Base-by-base conservation (phyloP, 2,329 filamentous ascomycete species). In the Colletotrichum sp. region DNA sequence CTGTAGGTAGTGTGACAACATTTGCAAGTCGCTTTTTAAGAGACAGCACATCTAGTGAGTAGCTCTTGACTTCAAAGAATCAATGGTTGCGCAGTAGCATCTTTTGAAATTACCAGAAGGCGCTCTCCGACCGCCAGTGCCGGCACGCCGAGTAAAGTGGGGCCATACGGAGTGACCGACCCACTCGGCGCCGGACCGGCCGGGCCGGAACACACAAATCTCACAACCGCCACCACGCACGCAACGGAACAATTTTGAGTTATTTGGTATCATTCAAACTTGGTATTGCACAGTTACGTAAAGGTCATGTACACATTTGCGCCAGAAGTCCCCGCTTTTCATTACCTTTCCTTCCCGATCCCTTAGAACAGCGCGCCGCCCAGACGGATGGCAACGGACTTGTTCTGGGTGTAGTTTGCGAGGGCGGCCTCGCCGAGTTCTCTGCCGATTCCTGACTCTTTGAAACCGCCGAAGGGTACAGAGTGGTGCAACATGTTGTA, bases 401-500 rank as follows among this genome's bases (percentile, higher is more conserved):
- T 95, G 83, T 87, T 91, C 83, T 94, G 90, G 15, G 91, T 93
- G 84, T 94, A 95, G 86, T 93, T 93, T 57, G 88, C 86, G 72
- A 95, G 84, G 3, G 92, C 93, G 59, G 90, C 91, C 87, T 94
- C 92, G 77, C 93, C 93, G 6, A 94, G 87, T 84, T 98, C 95
- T 72, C 94, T 92, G 60, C 95, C 95, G 73, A 96, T 94, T 77
- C 95, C 95, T 30, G 88, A 92, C 86, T 95, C 91, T 86, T 96
- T 96, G 88, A 91, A 95, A 0, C 95, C 95, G 70, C 94, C 93
- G 79, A 96, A 96, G 21, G 86, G 86, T 0, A 94, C 80, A 80
- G 92, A 89, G 86, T 92, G 91, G 84, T 94, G 91, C 2, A 97
- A 87, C 77, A 92, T 87, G 86, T 97, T 98, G 87, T 96, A 89